These are phyloP conservation scores for Serendipita sp. DNA, from an alignment of 768 basidiomycete species.

Conservation along the genomic window DNA sequence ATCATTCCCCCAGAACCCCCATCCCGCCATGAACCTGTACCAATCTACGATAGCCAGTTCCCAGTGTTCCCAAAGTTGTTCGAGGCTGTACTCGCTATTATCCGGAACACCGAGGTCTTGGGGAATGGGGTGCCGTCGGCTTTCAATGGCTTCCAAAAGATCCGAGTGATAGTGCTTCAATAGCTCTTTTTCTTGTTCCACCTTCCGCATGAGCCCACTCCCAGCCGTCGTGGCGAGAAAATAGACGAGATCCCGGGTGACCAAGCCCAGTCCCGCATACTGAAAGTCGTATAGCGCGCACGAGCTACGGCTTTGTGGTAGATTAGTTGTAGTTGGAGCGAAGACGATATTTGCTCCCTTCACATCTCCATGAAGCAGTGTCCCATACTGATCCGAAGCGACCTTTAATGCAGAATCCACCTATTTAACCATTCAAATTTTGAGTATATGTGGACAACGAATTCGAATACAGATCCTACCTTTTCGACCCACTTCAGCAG, in stretches of 20 bases:
- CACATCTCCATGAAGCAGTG: conserved; percentile 8
- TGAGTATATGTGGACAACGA: too few species aligned
- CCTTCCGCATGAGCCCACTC: not conserved
- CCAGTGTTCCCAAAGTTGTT: not conserved
- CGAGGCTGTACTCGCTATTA: not conserved
- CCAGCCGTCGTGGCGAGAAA: conserved; percentile 7
- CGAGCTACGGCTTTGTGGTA: not conserved
- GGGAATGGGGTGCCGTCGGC: not conserved
- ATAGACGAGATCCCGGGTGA: conserved; percentile 5
- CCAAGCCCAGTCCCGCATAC: conserved; percentile 2
- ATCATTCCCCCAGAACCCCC: conserved; percentile 10
- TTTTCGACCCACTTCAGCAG: conserved; percentile 6
- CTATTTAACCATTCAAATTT: not conserved
- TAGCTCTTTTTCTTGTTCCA: not conserved
- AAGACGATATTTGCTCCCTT: conserved; percentile 9
- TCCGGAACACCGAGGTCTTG: not conserved
- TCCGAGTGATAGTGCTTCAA: conserved; percentile 2
- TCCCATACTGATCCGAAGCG: not conserved
- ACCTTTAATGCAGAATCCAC: not conserved
- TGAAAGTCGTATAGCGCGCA: conserved; percentile 8
- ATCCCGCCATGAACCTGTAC: conserved; percentile 11
- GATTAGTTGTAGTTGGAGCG: not conserved
- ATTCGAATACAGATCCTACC: not conserved
- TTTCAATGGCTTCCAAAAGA: not conserved
- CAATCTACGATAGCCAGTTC: conserved; percentile 9